A percentile compares a stretch with the other conserved stretches of the same genome.
These are phyloP conservation scores for Penicillium psychrofluorescens DNA, from an alignment of 495 filamentous ascomycete genomes.

Conservation along the genomic window DNA sequence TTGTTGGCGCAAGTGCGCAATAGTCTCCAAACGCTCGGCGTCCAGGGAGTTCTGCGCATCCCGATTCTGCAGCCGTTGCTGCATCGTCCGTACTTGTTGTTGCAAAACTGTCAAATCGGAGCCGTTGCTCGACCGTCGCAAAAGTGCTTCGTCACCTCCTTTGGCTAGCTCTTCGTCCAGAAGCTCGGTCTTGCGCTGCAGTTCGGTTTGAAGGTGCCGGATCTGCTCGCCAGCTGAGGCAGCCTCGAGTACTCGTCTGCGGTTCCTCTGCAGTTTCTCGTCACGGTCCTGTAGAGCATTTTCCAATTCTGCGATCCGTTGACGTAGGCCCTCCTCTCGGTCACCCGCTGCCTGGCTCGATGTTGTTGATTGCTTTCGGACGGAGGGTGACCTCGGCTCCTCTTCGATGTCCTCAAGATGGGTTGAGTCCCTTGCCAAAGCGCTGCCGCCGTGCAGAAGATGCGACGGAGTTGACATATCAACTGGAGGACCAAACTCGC, in stretches of 20 bases:
- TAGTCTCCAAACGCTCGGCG: conserved; percentile 28
- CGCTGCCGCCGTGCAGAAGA: conserved; percentile 24
- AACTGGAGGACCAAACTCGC: conserved; percentile 39
- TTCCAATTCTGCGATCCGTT: conserved; percentile 28
- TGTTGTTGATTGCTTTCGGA: conserved; percentile 16
- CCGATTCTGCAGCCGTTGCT: conserved; percentile 26
- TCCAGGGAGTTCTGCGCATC: conserved; percentile 16
- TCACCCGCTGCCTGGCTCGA: conserved; percentile 10
- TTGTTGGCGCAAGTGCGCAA: conserved; percentile 33
- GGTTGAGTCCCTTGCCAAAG: conserved; percentile 24
- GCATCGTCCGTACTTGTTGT: conserved; percentile 28
- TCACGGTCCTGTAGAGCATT: conserved; percentile 29
- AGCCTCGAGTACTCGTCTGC: conserved; percentile 26
- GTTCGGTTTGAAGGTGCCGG: conserved; percentile 29
- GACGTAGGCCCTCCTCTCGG: conserved; percentile 20
- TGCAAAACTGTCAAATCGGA: conserved; percentile 20
- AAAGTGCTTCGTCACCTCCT: conserved; percentile 13
- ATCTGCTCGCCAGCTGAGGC: conserved; percentile 34
- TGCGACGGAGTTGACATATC: conserved; percentile 45
- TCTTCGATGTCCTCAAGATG: conserved; percentile 39
- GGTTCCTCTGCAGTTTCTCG: conserved; percentile 30
- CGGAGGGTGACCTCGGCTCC: conserved; percentile 22
- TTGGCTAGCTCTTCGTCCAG: conserved; percentile 24
- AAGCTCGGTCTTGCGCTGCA: conserved; percentile 25
- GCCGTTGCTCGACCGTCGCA: conserved; percentile 17